Evolutionary conservation across 2,329 filamentous ascomycete genomes (phyloP).

Genomic region (Aureobasidium sp.): DNA sequence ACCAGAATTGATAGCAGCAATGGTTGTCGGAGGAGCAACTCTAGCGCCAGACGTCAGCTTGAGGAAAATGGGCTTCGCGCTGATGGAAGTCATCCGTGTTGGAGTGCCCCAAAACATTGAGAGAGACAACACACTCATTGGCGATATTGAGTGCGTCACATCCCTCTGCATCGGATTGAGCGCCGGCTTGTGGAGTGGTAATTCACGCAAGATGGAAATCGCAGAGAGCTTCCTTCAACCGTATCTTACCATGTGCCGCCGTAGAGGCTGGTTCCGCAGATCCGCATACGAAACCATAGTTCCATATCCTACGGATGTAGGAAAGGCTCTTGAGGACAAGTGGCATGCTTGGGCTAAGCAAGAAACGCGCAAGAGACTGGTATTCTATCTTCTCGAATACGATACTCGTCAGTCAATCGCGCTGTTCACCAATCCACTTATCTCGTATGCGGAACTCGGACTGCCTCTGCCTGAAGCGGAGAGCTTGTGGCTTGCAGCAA

Average conservation of each 20-base stretch:
- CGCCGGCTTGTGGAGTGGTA: constrained; percentile 51
- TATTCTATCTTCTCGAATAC: constrained; percentile 55
- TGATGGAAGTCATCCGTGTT: constrained; percentile 41
- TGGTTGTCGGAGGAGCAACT: constrained; percentile 53
- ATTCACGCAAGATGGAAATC: constrained; percentile 51
- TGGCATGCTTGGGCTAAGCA: constrained; percentile 55
- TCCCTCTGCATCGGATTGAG: constrained; percentile 43
- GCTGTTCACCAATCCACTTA: constrained; percentile 53
- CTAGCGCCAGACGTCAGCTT: constrained; percentile 50
- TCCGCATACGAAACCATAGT: constrained; percentile 32
- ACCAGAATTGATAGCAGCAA: constrained; percentile 52
- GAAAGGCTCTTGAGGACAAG: constrained; percentile 50
- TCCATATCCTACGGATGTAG: constrained; percentile 47
- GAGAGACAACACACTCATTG: constrained; percentile 40
- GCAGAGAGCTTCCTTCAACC: constrained; percentile 50
- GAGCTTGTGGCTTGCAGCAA: constrained; percentile 57
- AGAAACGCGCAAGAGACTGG: constrained; percentile 59
- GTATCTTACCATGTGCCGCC: constrained; percentile 44
- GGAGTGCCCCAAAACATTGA: constrained; percentile 36
- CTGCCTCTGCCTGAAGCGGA: constrained; percentile 55
- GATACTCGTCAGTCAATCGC: constrained; percentile 62
- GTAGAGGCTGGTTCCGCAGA: constrained; percentile 51
- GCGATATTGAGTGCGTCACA: constrained; percentile 45
- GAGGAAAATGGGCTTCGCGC: constrained; percentile 50
- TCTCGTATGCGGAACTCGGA: constrained; percentile 61